phyloP scores from a whole-genome alignment of 805 yeast species.

The Nakazawaea populi region DNA sequence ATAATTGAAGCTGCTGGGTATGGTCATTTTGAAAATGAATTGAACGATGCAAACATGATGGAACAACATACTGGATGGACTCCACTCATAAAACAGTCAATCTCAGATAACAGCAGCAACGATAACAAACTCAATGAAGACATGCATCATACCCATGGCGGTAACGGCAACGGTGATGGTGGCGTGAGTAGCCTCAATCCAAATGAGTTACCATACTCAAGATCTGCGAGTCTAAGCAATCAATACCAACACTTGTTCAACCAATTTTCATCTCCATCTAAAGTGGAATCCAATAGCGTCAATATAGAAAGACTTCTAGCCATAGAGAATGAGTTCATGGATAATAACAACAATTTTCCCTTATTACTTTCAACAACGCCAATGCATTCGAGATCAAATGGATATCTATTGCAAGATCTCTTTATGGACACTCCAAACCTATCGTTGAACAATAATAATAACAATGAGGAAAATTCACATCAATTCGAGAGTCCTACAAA shows the following conservation, averaged over 20 bases:
- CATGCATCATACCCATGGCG: not conserved
- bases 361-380: slow-evolving; percentile 8
- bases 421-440: slow-evolving; percentile 11
- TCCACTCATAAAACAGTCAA: slow-evolving; percentile 9
- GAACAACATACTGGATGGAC: slow-evolving; percentile 12
- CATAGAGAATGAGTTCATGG: slow-evolving; percentile 7
- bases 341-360: not conserved
- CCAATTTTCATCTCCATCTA: slow-evolving; percentile 9
- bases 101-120: not conserved
- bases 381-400: not conserved
- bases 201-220: not conserved
- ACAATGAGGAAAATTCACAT: not conserved
- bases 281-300: not conserved
- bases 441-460: not conserved
- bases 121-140: not conserved
- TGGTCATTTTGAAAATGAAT: not conserved
- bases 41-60: not conserved
- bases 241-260: slow-evolving; percentile 7
- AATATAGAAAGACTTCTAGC: slow-evolving; percentile 6
- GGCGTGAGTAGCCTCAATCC: not conserved
- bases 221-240: not conserved
- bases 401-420: slow-evolving; percentile 5
- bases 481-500: slow-evolving; percentile 9
- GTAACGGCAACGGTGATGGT: not conserved
- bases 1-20: slow-evolving; percentile 7